A percentile compares a stretch with the other conserved stretches of the same genome.
Conservation (phyloP, 495 filamentous ascomycete species). For the Lineolata rhizophorae region DNA sequence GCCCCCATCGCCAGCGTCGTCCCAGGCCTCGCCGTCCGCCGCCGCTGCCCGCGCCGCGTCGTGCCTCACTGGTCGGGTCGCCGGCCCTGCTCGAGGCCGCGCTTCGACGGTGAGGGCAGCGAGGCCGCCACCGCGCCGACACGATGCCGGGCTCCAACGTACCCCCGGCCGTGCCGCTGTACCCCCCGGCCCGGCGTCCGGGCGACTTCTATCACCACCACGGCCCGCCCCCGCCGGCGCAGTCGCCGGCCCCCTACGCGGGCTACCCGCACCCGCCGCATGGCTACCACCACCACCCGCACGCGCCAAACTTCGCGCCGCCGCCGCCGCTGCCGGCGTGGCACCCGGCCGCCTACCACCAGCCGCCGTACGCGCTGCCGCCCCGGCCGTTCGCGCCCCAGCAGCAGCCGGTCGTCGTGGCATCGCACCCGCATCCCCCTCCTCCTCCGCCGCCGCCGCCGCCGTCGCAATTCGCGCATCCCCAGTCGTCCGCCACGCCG, state of each 20-base stretch:
- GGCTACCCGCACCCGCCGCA: constrained; percentile 12
- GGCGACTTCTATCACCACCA: constrained; percentile 18
- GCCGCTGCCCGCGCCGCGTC: too few relatives aligned
- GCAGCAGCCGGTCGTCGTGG: constrained; percentile 16
- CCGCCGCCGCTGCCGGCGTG: constrained; percentile 12
- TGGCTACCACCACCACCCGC: constrained; percentile 15
- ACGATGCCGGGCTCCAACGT: constrained; percentile 14
- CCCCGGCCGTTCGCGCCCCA: constrained; percentile 10
- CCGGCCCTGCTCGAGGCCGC: too few relatives aligned
- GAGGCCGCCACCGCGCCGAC: constrained; percentile 2
- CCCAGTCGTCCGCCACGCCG: too few relatives aligned
- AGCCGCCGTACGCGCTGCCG: constrained; percentile 9
- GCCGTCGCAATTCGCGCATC: too few relatives aligned
- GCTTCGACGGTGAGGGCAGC: constrained; percentile 12
- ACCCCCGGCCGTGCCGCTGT: constrained; percentile 12
- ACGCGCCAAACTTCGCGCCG: constrained; percentile 12
- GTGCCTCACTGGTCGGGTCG: too few relatives aligned
- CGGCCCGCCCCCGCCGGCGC: constrained; percentile 14
- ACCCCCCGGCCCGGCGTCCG: constrained; percentile 14
- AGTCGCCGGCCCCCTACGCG: constrained; percentile 15
- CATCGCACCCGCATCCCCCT: constrained; percentile 16
- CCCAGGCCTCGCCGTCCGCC: too few relatives aligned
- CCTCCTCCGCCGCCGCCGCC: too few relatives aligned
- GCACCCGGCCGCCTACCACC: constrained; percentile 10
- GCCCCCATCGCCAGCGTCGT: too few relatives aligned